These are phyloP conservation scores for Diaporthe vaccinii DNA, from an alignment of 2,329 filamentous ascomycete species.

Conservation along the genomic window DNA sequence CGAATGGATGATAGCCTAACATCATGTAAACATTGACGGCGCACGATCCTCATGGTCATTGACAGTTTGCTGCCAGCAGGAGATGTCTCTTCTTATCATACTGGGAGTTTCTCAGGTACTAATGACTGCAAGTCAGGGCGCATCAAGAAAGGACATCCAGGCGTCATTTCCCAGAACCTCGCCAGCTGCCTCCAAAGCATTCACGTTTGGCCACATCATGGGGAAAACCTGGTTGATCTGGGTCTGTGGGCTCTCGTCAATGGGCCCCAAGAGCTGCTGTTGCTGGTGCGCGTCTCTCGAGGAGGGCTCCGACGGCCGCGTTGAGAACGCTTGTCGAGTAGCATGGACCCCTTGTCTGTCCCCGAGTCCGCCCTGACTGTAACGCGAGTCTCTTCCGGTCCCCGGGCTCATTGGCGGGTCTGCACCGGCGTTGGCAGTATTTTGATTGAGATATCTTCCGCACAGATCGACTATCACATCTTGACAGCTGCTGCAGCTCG, in stretches of 20 bases:
- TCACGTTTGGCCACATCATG: conserved; percentile 62
- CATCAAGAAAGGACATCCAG: conserved; percentile 53
- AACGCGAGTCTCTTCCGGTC: not conserved
- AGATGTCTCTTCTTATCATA: too few relatives aligned
- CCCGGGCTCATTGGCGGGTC: not conserved
- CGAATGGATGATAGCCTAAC: not conserved
- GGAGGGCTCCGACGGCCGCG: not conserved
- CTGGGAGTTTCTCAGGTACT: not conserved
- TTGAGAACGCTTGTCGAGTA: not conserved
- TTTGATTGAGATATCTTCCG: conserved; percentile 49
- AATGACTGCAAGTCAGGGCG: not conserved
- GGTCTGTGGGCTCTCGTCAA: conserved; percentile 56
- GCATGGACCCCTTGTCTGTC: not conserved
- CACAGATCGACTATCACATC: conserved; percentile 57
- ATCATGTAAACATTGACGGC: too few relatives aligned
- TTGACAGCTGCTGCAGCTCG: conserved; percentile 56
- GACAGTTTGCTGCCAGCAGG: not conserved
- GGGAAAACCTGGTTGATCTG: conserved; percentile 57
- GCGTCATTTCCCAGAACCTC: conserved; percentile 53
- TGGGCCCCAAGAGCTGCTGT: conserved; percentile 41
- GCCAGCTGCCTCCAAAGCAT: conserved; percentile 52
- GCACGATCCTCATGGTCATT: too few relatives aligned
- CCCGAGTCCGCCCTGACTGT: not conserved
- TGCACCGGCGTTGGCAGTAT: conserved; percentile 13
- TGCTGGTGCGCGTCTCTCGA: not conserved